These are phyloP conservation scores for Cucurbita pepo DNA, from an alignment of 306 rosid genomes.

Conservation along the genomic window DNA sequence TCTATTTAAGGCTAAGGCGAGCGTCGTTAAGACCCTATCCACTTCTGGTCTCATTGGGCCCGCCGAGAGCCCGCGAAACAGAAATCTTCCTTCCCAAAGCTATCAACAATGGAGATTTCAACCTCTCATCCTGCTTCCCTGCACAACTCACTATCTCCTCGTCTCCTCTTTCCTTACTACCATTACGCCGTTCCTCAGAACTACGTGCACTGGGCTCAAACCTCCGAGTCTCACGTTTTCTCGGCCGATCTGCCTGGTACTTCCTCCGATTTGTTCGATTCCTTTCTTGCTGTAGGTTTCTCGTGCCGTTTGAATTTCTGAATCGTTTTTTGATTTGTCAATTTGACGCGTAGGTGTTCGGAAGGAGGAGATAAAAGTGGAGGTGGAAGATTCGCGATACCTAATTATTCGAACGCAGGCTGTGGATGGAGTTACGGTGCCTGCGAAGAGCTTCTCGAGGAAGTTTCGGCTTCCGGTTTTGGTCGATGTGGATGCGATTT, in stretches of 20 bases:
- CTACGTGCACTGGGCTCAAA: slow-evolving; percentile 62
- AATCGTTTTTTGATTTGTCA: not conserved
- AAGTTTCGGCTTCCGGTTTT: slow-evolving; percentile 54
- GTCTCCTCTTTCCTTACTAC: slow-evolving; percentile 36
- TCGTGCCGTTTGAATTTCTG: not conserved
- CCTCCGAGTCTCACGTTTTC: slow-evolving; percentile 57
- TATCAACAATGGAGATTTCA: not conserved
- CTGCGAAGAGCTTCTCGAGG: slow-evolving; percentile 41
- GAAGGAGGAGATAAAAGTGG: slow-evolving; percentile 60
- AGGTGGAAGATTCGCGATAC: slow-evolving; percentile 62
- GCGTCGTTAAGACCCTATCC: not conserved
- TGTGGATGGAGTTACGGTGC: slow-evolving; percentile 24
- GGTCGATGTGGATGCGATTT: slow-evolving; percentile 40
- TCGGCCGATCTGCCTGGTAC: slow-evolving; percentile 62
- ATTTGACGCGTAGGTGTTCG: slow-evolving; percentile 34
- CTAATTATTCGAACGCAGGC: slow-evolving; percentile 51
- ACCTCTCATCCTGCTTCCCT: not conserved
- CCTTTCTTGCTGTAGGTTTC: not conserved
- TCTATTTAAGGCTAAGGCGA: not conserved
- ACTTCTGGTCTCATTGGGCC: not conserved
- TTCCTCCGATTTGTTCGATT: not conserved
- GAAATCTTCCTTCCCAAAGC: not conserved
- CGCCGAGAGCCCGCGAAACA: not conserved
- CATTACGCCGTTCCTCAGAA: slow-evolving; percentile 28
- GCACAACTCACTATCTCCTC: slow-evolving; percentile 38